phyloP scores from a whole-genome alignment of 1,284 basidiomycete genomes.

The Ustilago esculenta region DNA sequence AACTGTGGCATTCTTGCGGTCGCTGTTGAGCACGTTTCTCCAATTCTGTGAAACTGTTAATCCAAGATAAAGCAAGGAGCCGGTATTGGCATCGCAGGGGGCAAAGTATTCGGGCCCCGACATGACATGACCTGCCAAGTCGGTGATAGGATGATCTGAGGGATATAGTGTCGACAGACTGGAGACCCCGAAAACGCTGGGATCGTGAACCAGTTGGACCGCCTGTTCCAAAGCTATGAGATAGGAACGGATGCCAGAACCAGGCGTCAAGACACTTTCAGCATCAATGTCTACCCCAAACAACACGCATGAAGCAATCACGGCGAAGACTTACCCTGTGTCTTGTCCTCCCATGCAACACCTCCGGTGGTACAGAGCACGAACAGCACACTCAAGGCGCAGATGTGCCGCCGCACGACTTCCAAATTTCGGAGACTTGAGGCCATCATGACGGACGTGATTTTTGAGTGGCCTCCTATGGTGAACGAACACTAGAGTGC shows the following conservation, averaged over 20 bases:
- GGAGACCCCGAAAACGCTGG: conserved; percentile 50
- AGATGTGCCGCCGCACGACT: not conserved
- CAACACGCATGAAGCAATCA: no score
- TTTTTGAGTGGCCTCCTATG: no score
- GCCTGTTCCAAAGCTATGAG: conserved; percentile 32
- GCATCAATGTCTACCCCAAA: no score
- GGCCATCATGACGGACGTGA: no score
- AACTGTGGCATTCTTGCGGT: conserved; percentile 48
- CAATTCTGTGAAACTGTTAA: conserved; percentile 64
- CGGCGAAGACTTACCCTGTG: not conserved
- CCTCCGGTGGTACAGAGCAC: not conserved
- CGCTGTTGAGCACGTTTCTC: conserved; percentile 52
- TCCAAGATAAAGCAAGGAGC: conserved; percentile 62
- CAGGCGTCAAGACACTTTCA: no score
- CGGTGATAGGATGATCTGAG: conserved; percentile 19
- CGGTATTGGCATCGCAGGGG: conserved; percentile 50
- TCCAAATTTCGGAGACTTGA: no score
- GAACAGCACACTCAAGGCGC: not conserved
- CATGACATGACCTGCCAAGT: conserved; percentile 38
- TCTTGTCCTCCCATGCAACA: conserved; percentile 25
- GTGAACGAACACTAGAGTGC: no score
- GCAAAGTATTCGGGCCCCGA: conserved; percentile 63
- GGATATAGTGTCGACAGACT: conserved; percentile 52
- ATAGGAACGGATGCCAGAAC: not conserved
- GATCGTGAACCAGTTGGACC: conserved; percentile 33